Percentiles rank a stretch among this genome's conserved stretches.
Evolutionary conservation across 1,284 basidiomycete species (phyloP).

Genomic region (Agaricales sp.): DNA sequence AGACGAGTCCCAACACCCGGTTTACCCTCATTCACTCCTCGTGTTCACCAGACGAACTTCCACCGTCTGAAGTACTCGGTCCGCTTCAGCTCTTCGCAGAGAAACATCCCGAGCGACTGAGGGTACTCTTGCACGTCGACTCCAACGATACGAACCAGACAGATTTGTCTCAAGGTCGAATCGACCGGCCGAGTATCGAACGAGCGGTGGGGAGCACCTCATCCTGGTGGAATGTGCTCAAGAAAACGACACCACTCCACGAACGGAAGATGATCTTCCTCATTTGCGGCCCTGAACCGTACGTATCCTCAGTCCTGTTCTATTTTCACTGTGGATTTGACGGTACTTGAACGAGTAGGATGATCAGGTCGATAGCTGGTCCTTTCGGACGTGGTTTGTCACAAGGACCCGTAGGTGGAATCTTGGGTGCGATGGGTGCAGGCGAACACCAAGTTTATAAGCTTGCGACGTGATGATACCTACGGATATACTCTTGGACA

Average conservation of each 20-base stretch:
- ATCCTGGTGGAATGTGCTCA: conserved; percentile 37
- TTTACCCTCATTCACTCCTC: conserved; percentile 69
- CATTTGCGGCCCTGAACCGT: conserved; percentile 75
- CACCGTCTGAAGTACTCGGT: conserved; percentile 46
- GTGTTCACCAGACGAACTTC: conserved; percentile 47
- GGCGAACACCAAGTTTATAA: conserved; percentile 59
- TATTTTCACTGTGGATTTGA: background rate
- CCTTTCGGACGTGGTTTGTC: conserved; percentile 67
- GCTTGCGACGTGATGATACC: conserved; percentile 32
- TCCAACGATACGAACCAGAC: conserved; percentile 22
- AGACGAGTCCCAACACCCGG: conserved; percentile 27
- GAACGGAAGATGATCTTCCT: conserved; percentile 46
- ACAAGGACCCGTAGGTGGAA: conserved; percentile 60
- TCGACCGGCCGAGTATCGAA: conserved; percentile 38
- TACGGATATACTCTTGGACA: background rate
- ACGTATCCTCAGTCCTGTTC: conserved; percentile 28
- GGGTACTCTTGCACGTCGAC: conserved; percentile 54
- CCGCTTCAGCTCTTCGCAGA: conserved; percentile 36
- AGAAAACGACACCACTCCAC: conserved; percentile 13
- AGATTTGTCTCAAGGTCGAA: conserved; percentile 30
- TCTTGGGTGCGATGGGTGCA: conserved; percentile 57
- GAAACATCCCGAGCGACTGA: conserved; percentile 41
- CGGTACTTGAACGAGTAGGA: conserved; percentile 30
- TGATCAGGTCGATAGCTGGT: conserved; percentile 66
- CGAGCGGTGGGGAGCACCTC: conserved; percentile 17